Conservation (phyloP, 1,284 basidiomycete genomes). For the Cutaneotrichosporon sp. region DNA sequence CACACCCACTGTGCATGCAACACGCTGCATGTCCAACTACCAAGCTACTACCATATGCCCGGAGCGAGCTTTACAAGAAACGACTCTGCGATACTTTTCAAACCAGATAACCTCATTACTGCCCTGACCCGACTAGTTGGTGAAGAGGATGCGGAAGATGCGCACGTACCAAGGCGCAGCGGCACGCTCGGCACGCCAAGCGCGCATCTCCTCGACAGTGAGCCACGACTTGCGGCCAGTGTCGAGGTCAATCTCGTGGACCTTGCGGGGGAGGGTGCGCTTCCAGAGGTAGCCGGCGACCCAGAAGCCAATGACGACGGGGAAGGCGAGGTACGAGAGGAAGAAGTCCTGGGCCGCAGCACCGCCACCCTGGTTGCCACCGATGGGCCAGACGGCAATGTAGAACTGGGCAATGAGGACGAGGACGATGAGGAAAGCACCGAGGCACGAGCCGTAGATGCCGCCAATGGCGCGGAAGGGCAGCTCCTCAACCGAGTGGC, state of each 20-base stretch:
- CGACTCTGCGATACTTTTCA: background rate
- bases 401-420: slow-evolving; percentile 46
- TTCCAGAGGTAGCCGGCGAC: slow-evolving; percentile 42
- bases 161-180: slow-evolving; percentile 33
- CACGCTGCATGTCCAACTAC: slow-evolving; percentile 1
- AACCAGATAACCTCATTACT: background rate
- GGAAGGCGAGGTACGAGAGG: slow-evolving; percentile 48
- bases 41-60: background rate
- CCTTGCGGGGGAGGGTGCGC: slow-evolving; percentile 36
- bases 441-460: slow-evolving; percentile 49
- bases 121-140: slow-evolving; percentile 4
- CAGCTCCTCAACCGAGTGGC: slow-evolving; percentile 49
- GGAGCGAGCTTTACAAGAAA: background rate
- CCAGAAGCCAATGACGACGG: slow-evolving; percentile 44
- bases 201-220: slow-evolving; percentile 46
- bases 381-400: slow-evolving; percentile 24
- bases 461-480: slow-evolving; percentile 49
- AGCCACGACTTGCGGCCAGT: slow-evolving; percentile 49
- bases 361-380: slow-evolving; percentile 10
- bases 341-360: slow-evolving; percentile 45
- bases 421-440: slow-evolving; percentile 41
- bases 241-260: slow-evolving; percentile 48
- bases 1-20: background rate
- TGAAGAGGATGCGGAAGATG: slow-evolving; percentile 43
- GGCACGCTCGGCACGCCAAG: slow-evolving; percentile 28